Evolutionary conservation across 805 yeast species (phyloP), one percentile per base, ranked within the genome.

Genomic region (Lipomyces starkeyi): DNA sequence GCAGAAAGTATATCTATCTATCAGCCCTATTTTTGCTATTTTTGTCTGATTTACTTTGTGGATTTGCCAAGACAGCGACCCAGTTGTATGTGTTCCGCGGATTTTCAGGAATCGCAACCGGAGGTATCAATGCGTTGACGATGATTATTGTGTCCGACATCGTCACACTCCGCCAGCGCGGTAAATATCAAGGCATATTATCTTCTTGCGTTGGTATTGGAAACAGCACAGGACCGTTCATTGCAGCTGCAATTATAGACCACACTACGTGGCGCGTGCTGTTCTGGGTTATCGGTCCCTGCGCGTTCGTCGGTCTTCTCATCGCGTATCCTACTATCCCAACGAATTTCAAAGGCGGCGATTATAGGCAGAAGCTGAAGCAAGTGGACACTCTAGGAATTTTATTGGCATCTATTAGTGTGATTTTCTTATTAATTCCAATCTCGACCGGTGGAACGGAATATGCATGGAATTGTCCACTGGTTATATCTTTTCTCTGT

Each of bases 31-130:
- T 77, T 17, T 73, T 81, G 64, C 85, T 85, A 71, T 83, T 80
- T 2, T 20, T 83, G 14, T 87, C 87, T 22, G 83, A 86, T 73
- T 71, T 81, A 17, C 64, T 84, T 32, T 84, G 86, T 64, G 93
- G 90, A 0, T 63, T 72, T 47, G 72, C 75, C 3, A 43, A 53
- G 35, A 68, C 71, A 43, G 87, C 90, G 87, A 79, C 83, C 63
- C 84, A 85, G 82, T 77, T 90, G 59, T 87, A 90, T 67, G 91
- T 87, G 2, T 93, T 92, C 1, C 82, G 94, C 73, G 87, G 86
- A 7, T 78, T 90, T 25, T 86, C 87, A 63, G 95, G 95, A 62
- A 74, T 87, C 43, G 94, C 93, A 17, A 92, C 88, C 9, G 89
- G 91, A 49, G 90, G 90, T 32, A 83, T 88, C 59, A 87, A 85